phyloP scores from a whole-genome alignment of 139 green algal species.

The Gonium pectorale region DNA sequence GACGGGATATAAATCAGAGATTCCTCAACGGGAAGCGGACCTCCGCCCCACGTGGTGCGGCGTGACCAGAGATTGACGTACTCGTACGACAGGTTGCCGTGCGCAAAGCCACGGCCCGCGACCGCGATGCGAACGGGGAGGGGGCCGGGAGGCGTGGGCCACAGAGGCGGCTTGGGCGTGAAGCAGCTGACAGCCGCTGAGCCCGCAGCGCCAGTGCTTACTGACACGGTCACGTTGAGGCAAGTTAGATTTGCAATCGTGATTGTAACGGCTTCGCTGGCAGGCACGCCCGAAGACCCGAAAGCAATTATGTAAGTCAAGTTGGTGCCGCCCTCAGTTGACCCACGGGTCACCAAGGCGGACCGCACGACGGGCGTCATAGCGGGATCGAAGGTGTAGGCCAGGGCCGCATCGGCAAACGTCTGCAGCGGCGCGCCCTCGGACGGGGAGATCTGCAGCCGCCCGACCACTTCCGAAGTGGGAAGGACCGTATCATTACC shows the following conservation, averaged over 20 bases:
- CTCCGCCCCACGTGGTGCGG: conserved; percentile 71
- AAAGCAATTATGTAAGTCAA: too few species aligned
- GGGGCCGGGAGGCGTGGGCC: too few species aligned
- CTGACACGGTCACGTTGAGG: conserved; percentile 34
- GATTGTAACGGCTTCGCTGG: too few species aligned
- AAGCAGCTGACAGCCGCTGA: conserved; percentile 45
- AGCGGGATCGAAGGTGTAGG: conserved; percentile 51
- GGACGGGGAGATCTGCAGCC: conserved; percentile 1
- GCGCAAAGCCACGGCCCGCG: neutral
- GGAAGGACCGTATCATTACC: neutral
- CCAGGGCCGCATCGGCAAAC: neutral
- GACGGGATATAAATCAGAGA: conserved; percentile 58
- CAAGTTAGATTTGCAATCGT: too few species aligned
- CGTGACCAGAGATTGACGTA: conserved; percentile 74
- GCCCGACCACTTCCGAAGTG: neutral
- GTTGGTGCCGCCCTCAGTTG: conserved; percentile 67
- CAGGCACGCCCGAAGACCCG: too few species aligned
- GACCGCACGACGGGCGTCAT: conserved; percentile 52
- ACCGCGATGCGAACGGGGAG: too few species aligned
- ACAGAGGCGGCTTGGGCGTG: too few species aligned
- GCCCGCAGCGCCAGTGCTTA: neutral
- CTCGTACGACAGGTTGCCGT: conserved; percentile 37
- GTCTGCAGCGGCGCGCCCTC: neutral
- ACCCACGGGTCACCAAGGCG: conserved; percentile 50
- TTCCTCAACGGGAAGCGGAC: conserved; percentile 56